Evolutionary conservation across 352 stramenopile genomes (phyloP), one percentile per base, ranked within the genome.

Genomic region (Phytophthora sansomeana): DNA sequence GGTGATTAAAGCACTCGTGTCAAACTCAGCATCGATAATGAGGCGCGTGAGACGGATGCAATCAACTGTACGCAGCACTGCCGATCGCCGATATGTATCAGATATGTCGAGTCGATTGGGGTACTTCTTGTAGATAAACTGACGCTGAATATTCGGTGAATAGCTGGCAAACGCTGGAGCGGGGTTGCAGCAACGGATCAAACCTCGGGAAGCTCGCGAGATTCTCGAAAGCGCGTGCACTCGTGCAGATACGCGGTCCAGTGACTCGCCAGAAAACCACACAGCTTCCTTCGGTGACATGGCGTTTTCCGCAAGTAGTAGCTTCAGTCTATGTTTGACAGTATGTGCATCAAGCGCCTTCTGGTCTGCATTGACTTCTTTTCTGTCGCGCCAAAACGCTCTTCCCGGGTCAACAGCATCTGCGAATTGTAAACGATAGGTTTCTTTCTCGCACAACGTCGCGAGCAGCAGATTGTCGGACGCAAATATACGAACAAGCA

Each of bases 101-200:
- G 66, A 72, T 2, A 79, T 62, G 29, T 92, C 83, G 6, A 92
- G 67, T 26, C 63, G 67, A 32, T 84, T 76, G 1, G 74, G 72
- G 42, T 91, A 86, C 29, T 79, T 81, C 51, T 87, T 78, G 80
- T 84, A 92, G 10, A 92, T 51, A 36, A 79, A 92, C 62, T 92
- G 81, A 14, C 85, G 69, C n/a, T 80, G 72, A 8, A 74, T 64
- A 4, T 67, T 76, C 10, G 78, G 78, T 1, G 63, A 67, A 47
- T 90, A 92, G 41, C 63, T 62, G 2, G 70, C 80, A 50, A 74
- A 86, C 5, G 80, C 56, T 7, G 67, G 54, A 26, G 80, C 51
- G 9, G 11, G 44, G 32, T 84, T 87, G 1, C 13, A 2, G 14
- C 58, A 75, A 21, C 35, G 39, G 44, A 77, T 57, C 17, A 59